phyloP scores from a whole-genome alignment of 176 grass and related monocot species.

The Phragmites australis region DNA sequence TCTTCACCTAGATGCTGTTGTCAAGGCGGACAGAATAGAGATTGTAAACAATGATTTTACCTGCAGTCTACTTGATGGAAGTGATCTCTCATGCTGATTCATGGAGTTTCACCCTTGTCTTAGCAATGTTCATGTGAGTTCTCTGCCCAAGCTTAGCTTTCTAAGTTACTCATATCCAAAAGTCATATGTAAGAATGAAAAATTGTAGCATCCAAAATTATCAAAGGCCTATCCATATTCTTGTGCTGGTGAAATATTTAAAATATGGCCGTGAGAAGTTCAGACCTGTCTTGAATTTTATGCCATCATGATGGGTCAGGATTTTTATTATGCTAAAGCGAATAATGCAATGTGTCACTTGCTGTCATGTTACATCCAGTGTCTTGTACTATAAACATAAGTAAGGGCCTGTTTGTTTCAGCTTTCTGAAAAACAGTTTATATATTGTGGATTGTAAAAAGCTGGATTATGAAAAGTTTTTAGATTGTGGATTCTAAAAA shows the following conservation, averaged over 20 bases:
- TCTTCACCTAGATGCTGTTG: constrained; percentile 45
- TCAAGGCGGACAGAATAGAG: constrained; percentile 61
- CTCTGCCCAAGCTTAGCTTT: neutral
- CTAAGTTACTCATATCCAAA: neutral
- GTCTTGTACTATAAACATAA: neutral
- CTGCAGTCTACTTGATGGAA: constrained; percentile 55
- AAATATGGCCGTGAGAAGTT: neutral
- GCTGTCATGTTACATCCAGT: neutral
- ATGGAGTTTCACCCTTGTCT: neutral
- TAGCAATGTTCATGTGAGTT: constrained; percentile 7
- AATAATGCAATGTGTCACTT: neutral
- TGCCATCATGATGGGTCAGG: neutral
- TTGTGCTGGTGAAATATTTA: neutral
- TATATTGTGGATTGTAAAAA: no score
- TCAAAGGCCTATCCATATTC: neutral
- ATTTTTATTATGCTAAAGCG: constrained; percentile 1
- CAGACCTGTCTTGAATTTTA: neutral
- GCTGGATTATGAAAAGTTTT: no score
- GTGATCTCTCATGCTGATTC: neutral
- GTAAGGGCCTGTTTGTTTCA: no score
- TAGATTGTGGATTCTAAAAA: no score
- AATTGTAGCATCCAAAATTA: neutral
- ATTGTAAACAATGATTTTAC: constrained; percentile 42
- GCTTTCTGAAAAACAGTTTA: no score
- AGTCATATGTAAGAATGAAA: neutral